phyloP scores from a whole-genome alignment of 2,329 filamentous ascomycete genomes.

The Diplodia corticola region DNA sequence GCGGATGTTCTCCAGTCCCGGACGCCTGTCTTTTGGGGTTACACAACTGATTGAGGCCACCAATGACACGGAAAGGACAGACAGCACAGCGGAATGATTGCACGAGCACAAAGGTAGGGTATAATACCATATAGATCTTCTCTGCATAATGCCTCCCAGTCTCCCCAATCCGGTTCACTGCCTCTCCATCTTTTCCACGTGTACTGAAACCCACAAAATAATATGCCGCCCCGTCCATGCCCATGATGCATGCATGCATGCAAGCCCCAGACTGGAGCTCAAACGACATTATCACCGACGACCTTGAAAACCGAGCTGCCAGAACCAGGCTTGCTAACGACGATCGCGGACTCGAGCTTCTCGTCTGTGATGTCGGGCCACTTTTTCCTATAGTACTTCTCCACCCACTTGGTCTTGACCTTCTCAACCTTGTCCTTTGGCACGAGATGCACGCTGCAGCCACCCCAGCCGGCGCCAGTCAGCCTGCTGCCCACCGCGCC shows the following conservation, averaged over 20 bases:
- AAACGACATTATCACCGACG: slow-evolving; percentile 35
- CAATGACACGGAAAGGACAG: not conserved
- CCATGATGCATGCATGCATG: not conserved
- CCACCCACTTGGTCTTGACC: slow-evolving; percentile 75
- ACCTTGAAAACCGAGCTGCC: slow-evolving; percentile 53
- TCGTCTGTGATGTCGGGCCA: slow-evolving; percentile 68
- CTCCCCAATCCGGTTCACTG: not conserved
- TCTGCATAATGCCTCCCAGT: not conserved
- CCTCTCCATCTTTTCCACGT: not conserved
- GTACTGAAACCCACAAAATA: not conserved
- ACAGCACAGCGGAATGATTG: not conserved
- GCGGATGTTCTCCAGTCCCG: not conserved
- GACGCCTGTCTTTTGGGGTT: not conserved
- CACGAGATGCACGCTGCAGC: slow-evolving; percentile 91
- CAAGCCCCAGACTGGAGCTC: slow-evolving; percentile 1
- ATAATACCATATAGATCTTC: slow-evolving; percentile 1
- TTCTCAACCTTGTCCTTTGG: slow-evolving; percentile 76
- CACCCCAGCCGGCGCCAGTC: slow-evolving; percentile 95
- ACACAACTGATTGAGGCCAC: not conserved
- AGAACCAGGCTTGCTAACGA: slow-evolving; percentile 83
- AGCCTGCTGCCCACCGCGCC: slow-evolving; percentile 83
- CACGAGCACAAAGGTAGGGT: not conserved
- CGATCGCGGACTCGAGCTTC: slow-evolving; percentile 75
- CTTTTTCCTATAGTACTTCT: slow-evolving; percentile 77
- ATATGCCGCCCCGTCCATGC: not conserved